A percentile compares a stretch with the other conserved stretches of the same genome.
Conservation (phyloP, 352 stramenopile species). For the Thalassiosira ordinaria region DNA sequence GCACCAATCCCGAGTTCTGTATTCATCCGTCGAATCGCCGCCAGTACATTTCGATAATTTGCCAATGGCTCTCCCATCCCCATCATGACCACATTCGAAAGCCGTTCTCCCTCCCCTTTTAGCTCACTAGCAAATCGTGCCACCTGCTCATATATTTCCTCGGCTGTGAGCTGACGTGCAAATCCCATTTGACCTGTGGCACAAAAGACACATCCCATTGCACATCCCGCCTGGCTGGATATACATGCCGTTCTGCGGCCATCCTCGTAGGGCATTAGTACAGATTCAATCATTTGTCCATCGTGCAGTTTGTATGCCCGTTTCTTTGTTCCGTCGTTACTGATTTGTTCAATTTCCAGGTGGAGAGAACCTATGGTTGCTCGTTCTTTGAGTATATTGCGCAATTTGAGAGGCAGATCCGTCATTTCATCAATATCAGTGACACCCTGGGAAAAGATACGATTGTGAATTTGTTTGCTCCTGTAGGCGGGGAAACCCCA, state of each 20-base stretch:
- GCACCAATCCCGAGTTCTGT: constrained; percentile 87
- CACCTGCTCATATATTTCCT: constrained; percentile 90
- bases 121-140: constrained; percentile 85
- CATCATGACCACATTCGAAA: constrained; percentile 91
- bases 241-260: constrained; percentile 87
- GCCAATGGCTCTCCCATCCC: constrained; percentile 86
- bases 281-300: constrained; percentile 88
- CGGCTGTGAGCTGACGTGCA: constrained; percentile 82
- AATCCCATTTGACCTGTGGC: constrained; percentile 89
- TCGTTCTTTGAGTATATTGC: constrained; percentile 53
- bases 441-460: constrained; percentile 70
- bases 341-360: constrained; percentile 66
- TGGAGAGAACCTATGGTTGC: constrained; percentile 58
- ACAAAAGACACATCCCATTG: constrained; percentile 85
- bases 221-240: constrained; percentile 88
- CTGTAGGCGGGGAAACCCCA: constrained; percentile 76
- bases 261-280: constrained; percentile 90
- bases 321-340: constrained; percentile 88
- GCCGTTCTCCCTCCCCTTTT: constrained; percentile 50
- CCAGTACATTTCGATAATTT: constrained; percentile 89
- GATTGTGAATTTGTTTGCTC: constrained; percentile 74
- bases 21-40: constrained; percentile 85
- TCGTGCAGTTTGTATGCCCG: constrained; percentile 86
- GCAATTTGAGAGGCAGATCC: constrained; percentile 70
- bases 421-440: constrained; percentile 72